A percentile compares a stretch with the other conserved stretches of the same genome.
These are phyloP conservation scores for Exutisphaerella laricina DNA, from an alignment of 2,329 filamentous ascomycete genomes.

Conservation along the genomic window DNA sequence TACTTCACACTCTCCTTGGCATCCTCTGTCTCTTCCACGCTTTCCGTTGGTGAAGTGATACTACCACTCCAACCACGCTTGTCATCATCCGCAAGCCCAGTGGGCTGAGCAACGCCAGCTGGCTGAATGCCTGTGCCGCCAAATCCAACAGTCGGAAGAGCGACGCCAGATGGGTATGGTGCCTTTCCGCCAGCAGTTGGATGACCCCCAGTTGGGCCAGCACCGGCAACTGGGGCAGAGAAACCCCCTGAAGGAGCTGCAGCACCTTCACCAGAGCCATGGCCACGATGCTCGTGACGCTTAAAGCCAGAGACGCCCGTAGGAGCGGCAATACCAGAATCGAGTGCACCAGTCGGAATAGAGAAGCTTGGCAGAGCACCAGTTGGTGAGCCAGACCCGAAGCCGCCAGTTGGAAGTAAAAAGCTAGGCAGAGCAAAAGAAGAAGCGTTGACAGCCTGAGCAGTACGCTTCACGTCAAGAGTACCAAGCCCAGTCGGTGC, in stretches of 20 bases:
- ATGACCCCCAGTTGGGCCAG: not conserved
- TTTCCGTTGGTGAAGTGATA: not conserved
- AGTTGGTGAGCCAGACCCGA: conserved; percentile 5
- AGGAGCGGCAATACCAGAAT: conserved; percentile 4
- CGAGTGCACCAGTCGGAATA: not conserved
- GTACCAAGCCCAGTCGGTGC: not conserved
- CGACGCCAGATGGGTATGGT: not conserved
- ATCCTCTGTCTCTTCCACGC: too few relatives aligned
- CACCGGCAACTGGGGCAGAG: not conserved
- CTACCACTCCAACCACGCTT: not conserved
- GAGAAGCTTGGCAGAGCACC: not conserved
- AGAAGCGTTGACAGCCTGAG: not conserved
- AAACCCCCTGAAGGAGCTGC: conserved; percentile 2
- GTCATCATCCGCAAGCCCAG: not conserved
- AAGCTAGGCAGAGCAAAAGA: not conserved
- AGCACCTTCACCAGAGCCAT: not conserved
- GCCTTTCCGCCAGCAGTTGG: not conserved
- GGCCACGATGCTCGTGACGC: not conserved
- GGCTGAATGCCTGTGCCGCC: not conserved
- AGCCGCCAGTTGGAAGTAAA: conserved; percentile 5
- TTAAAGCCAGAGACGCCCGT: conserved; percentile 1
- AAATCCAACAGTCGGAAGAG: not conserved
- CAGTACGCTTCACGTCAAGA: not conserved
- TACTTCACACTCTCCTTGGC: too few relatives aligned
- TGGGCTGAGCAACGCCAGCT: not conserved